phyloP scores from a whole-genome alignment of 441 rosid genomes.

The Kokia cookei region DNA sequence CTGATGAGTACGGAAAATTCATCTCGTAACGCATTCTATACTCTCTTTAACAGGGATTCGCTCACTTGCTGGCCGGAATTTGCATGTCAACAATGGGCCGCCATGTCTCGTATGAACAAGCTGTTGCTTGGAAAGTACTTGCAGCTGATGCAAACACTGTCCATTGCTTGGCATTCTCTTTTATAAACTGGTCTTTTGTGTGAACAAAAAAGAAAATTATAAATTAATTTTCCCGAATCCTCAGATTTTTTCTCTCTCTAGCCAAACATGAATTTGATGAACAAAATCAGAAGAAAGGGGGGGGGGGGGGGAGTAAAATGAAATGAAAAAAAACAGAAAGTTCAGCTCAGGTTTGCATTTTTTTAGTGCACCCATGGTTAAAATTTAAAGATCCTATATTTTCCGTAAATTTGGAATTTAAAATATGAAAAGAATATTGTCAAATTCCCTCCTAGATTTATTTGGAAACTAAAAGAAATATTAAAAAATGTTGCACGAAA shows the following conservation, averaged over 20 bases:
- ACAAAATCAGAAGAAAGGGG: not conserved
- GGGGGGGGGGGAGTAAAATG: not conserved
- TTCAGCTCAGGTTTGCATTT: not conserved
- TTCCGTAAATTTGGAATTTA: too few species aligned
- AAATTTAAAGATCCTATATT: too few species aligned
- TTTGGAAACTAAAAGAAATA: not conserved
- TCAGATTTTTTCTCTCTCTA: not conserved
- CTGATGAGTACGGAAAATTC: not conserved
- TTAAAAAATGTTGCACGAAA: not conserved
- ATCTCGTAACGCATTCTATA: not conserved
- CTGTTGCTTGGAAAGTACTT: constrained; percentile 81
- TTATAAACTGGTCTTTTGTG: constrained; percentile 94
- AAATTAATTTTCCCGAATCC: too few species aligned
- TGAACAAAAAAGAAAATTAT: constrained; percentile 23
- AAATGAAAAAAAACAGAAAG: not conserved
- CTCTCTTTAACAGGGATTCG: constrained; percentile 46
- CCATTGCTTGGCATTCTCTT: constrained; percentile 85
- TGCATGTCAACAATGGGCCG: constrained; percentile 94
- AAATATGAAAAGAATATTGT: too few species aligned
- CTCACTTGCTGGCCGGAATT: constrained; percentile 68
- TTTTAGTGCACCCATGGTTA: too few species aligned
- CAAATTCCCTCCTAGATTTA: not conserved
- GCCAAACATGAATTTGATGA: not conserved
- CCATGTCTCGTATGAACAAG: constrained; percentile 79
- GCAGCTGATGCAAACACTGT: constrained; percentile 61